phyloP scores from a whole-genome alignment of 257 asterid genomes.

The Leptodermis oblonga region DNA sequence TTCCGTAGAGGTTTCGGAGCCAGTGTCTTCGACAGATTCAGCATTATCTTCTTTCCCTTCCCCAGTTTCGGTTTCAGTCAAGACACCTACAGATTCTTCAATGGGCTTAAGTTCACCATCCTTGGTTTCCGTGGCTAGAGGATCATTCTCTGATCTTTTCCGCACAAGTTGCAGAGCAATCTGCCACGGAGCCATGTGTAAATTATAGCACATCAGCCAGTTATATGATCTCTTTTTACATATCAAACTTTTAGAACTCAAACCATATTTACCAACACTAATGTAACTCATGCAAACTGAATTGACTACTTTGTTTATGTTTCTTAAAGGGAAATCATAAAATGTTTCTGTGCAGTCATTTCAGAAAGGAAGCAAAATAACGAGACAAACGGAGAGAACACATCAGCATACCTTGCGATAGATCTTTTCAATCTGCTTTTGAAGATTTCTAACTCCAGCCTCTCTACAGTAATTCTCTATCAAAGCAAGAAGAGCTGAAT shows the following conservation, averaged over 20 bases:
- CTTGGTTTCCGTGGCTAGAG: constrained; percentile 18
- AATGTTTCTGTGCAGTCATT: not conserved
- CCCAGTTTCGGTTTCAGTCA: constrained; percentile 25
- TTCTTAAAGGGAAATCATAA: not conserved
- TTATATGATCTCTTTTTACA: not conserved
- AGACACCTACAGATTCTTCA: constrained; percentile 28
- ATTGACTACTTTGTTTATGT: not conserved
- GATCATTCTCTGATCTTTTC: constrained; percentile 37
- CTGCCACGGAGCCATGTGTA: constrained; percentile 33
- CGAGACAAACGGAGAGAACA: not conserved
- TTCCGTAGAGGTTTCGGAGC: constrained; percentile 32
- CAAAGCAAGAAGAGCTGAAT: constrained; percentile 82
- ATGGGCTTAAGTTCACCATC: constrained; percentile 28
- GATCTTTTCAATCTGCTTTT: constrained; percentile 98
- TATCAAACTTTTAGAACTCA: not conserved
- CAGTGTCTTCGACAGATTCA: constrained; percentile 22
- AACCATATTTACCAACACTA: not conserved
- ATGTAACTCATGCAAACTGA: no score
- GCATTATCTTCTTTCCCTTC: constrained; percentile 29
- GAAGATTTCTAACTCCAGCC: constrained; percentile 98
- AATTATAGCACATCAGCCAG: constrained; percentile 3
- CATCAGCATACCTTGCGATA: constrained; percentile 72
- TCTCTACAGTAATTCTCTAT: constrained; percentile 97
- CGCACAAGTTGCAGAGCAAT: constrained; percentile 89
- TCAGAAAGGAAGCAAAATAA: not conserved